Evolutionary conservation across 306 rosid genomes (phyloP), one percentile per base, ranked within the genome.

Genomic region (Medicago lupulina): DNA sequence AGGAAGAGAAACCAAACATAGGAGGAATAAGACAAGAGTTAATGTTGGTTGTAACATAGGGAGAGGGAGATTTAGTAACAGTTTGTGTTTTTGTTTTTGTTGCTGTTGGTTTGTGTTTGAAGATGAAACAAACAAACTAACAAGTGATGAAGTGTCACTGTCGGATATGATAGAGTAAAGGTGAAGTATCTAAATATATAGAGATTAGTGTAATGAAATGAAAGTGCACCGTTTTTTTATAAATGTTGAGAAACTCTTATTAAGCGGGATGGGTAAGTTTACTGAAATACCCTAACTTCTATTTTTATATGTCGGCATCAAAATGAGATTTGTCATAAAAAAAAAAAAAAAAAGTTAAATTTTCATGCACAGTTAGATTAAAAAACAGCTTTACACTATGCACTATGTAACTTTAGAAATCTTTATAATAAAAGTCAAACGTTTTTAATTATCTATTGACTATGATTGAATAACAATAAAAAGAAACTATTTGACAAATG

Each of bases 1-100:
- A 2, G 88, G 84, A 80, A 67, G 67, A 43, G 75, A 82, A 73
- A 84, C 19, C 41, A 83, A 76, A 31, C 77, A 68, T 3, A 82
- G 62, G n/a, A 62, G 60, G 55, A 11, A 61, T 31, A 88, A 7
- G 3, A 60, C 43, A 57, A 41, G 18, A 1, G n/a, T 21, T 28
- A 87, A 75, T 81, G 86, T 73, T 9, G 80, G 89, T 63, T 55
- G 77, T 59, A 70, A 50, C 98, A 93, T 88, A 15, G 19, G 9
- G 31, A 17, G 70, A 15, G 19, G 9, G 31, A 17, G 70, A 64
- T 70, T 23, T 40, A 43, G 71, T 2, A 16, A 25, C 10, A 13
- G 81, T 2, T 11, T 59, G 41, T 1, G 12, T 36, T 63, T 36
- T 0, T 1, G 12, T 36, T 63, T 36, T 0, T 38, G 15, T 44